phyloP scores from a whole-genome alignment of 164 flowering plant species.

The Annona cherimola region DNA sequence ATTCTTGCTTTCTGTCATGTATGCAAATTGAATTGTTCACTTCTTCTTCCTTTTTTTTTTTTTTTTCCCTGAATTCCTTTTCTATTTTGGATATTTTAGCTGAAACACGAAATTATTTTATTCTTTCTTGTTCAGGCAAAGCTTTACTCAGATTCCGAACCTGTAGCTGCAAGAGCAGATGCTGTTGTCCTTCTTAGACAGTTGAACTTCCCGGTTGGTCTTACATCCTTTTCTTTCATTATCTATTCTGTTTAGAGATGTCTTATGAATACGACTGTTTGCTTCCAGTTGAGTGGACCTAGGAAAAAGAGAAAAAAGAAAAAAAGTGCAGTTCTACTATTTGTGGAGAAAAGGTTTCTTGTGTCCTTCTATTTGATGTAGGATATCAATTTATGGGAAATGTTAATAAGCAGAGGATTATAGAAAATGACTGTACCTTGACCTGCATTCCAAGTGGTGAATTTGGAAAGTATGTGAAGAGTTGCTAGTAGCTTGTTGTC shows the following conservation, averaged over 20 bases:
- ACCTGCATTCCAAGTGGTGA: too few relatives aligned
- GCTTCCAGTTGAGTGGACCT: not conserved
- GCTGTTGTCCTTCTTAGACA: slow-evolving; percentile 91
- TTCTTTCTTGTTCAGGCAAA: slow-evolving; percentile 52
- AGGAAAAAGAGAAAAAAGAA: not conserved
- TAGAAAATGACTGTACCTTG: too few relatives aligned
- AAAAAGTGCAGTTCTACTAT: too few relatives aligned
- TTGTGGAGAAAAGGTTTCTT: too few relatives aligned
- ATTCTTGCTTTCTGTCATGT: not conserved
- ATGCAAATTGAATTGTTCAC: not conserved
- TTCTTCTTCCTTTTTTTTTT: too few relatives aligned
- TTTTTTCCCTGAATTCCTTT: not conserved
- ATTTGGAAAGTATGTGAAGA: too few relatives aligned
- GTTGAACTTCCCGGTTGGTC: slow-evolving; percentile 82
- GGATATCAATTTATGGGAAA: too few relatives aligned
- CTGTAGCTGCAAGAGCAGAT: slow-evolving; percentile 83
- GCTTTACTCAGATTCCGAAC: slow-evolving; percentile 81
- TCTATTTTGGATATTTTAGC: slow-evolving; percentile 1
- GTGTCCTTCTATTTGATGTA: too few relatives aligned
- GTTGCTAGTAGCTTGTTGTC: too few relatives aligned
- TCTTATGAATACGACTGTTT: not conserved
- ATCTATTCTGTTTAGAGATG: not conserved
- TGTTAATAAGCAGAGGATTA: too few relatives aligned
- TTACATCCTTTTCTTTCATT: not conserved
- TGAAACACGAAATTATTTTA: not conserved